Base-by-base conservation (phyloP, 345 rosid genomes). In the Acer campestre region DNA sequence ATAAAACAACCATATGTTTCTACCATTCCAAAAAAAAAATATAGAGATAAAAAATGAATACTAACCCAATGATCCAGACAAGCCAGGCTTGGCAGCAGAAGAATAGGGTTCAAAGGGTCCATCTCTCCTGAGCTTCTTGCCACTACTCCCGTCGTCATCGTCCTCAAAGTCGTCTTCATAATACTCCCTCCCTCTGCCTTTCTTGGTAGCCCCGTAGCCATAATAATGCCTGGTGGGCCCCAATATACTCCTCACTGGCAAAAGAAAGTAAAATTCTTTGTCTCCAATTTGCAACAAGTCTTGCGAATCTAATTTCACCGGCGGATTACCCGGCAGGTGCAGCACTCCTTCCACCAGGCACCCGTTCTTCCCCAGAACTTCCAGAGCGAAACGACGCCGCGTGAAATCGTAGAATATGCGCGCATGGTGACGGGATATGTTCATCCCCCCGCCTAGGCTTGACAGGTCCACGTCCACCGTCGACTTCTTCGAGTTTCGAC, bases 321-420 rank as follows among this genome's bases (percentile, higher is more conserved):
- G 95, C 27, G 98, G 92, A 71, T 91, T 93, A 4, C 97, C 97
- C 0, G 99, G 98, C 72, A 95, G 98, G 80, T 95, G 99, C 61
- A 93, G 97, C 23, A 95, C 99, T 49, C 98, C 99, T 84, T 95
- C 99, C 68, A 95, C 98, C 69, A 92, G 85, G 78, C 99, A 95
- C 18, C 99, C 99, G 71, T 95, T 95, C 82, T 95, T 95, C 17
- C 99, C 99, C n/a, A 95, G 90, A 55, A 95, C 99, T 85, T 95
- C 98, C 5, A 95, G 97, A 0, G 99, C 97, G 71, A 95, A 95
- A 18, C 97, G 98, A 25, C 98, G 98, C 72, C 98, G 92, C n/a
- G 99, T 81, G 87, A 95, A 95, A 79, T 95, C 97, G 84, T 93
- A 93, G 80, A 92, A 93, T 70, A 95, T 91, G 83, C 99, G 94